Evolutionary conservation across 148 eudicot species (phyloP), one percentile per base, ranked within the genome.

Genomic region (Rhododendron kiyosumense): DNA sequence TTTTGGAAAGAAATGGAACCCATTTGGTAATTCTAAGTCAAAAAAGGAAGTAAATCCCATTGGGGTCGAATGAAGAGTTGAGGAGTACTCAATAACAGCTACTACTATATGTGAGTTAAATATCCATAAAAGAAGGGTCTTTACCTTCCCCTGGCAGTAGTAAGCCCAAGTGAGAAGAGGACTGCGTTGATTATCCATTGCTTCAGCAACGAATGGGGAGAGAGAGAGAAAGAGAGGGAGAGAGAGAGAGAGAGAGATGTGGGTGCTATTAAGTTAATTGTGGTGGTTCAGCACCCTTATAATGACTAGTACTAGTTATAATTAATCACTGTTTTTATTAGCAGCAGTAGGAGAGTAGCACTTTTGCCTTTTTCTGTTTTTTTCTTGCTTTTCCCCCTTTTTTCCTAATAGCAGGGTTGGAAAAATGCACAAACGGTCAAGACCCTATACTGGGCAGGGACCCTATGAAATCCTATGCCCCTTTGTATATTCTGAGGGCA

Each of bases 101-200:
- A 26, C 30, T 26, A 65, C 4, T 65, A n/a, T n/a, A 9, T 6
- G 36, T 48, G 49, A 7, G 11, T 45, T 45, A 45, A 0, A 41
- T 41, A 41, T 41, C 51, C 30, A 18, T 24, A 81, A 48, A 22
- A n/a, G 78, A 75, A 81, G 26, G 17, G 10, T 22, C 10, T 20
- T 81, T 24, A 91, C 93, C 92, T 91, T 91, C 83, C 89, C 92
- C 59, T 90, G 89, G 88, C 51, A 89, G 88, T 81, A 87, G 84
- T 88, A 87, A 83, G 89, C 84, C 92, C 92, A 91, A 85, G 81
- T 86, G 79, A 91, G 90, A 87, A 87, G 87, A 74, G 87, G 78
- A 77, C 30, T 88, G 54, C 86, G 71, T 63, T 86, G 90, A 38
- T 67, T 81, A n/a, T 91, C 93, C 92, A 90, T 54, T 91, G 81